Evolutionary conservation across 805 yeast genomes (phyloP).

Genomic region (Torulaspora maleeae): DNA sequence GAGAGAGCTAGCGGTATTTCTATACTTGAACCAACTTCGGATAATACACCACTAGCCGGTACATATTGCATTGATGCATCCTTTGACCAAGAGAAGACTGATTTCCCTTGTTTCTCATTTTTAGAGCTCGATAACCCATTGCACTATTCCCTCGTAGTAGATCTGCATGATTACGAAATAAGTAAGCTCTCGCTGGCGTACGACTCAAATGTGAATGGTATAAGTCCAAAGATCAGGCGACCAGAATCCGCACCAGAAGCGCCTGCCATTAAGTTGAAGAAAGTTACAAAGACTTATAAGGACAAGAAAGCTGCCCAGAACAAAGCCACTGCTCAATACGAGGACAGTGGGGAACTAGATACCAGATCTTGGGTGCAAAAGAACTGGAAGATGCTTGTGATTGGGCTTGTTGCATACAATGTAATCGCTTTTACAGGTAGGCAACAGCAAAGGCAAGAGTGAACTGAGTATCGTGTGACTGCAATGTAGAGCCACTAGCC

Average conservation of each 20-base stretch:
- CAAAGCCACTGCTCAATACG: conserved; percentile 20
- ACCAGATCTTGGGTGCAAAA: conserved; percentile 26
- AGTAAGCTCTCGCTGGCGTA: conserved; percentile 21
- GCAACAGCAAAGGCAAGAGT: conserved; percentile 7
- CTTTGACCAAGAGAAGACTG: conserved; percentile 9
- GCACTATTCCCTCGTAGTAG: conserved; percentile 23
- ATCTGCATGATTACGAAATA: conserved; percentile 15
- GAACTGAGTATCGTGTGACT: not conserved
- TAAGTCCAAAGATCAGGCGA: conserved; percentile 13
- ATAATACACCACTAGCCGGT: not conserved
- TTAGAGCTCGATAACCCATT: conserved; percentile 22
- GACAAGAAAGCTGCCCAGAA: conserved; percentile 23
- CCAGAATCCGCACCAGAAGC: conserved; percentile 24
- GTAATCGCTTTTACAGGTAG: conserved; percentile 6
- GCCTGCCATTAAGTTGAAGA: conserved; percentile 24
- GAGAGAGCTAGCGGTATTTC: not conserved
- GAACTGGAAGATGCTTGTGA: conserved; percentile 31
- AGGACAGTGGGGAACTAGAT: conserved; percentile 21
- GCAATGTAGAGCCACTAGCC: not conserved
- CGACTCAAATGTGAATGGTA: conserved; percentile 18
- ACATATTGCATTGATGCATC: conserved; percentile 23
- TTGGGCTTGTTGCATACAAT: conserved; percentile 27
- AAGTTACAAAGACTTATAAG: conserved; percentile 32
- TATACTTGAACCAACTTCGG: not conserved
- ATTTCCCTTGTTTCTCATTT: conserved; percentile 24